Evolutionary conservation across 108 stramenopile species (phyloP), one percentile per base, ranked within the genome.

Genomic region (Conticribra weissflogii): DNA sequence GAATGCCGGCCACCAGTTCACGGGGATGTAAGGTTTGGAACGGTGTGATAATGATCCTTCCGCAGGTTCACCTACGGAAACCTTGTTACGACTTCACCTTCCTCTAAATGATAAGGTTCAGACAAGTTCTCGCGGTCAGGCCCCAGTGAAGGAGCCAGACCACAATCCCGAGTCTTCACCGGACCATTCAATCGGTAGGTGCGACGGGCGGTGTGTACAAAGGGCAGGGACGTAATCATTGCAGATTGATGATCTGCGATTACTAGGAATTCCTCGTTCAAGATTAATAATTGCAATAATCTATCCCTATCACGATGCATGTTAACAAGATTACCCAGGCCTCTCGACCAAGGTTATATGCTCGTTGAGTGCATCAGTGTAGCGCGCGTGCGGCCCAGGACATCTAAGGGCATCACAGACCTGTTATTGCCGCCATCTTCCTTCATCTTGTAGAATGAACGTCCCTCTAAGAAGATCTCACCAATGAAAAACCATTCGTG

Each of bases 191-290:
- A 97, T 95, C 96, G 94, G 96, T 94, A 97, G 94, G 90, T 94
- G 93, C 96, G 94, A 97, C 94, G 96, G 96, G 96, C 96, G 96
- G 96, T 97, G 96, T 97, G 96, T 95, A 97, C 90, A 94, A 94
- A 94, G 89, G 93, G 93, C 93, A 92, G 93, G 93, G 91, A 94
- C 93, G 93, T 91, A 94, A 89, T 94, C 94, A 92, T 88, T 88
- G 89, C 84, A 81, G 83, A 85, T 88, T 96, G 96, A 98, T 98
- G 97, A 96, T 88, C 91, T 90, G 94, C 97, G 93, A 93, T 96
- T 98, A 97, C 95, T 96, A 96, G 96, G 96, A 96, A 97, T 97
- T 98, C 95, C 96, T 97, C 95, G 98, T 97, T 98, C 93, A 96
- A 96, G 97, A 97, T 96, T 96, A 95, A 97, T 91, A 97, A 96